Evolutionary conservation across 805 yeast genomes (phyloP).

Genomic region (Starmerella floricola): DNA sequence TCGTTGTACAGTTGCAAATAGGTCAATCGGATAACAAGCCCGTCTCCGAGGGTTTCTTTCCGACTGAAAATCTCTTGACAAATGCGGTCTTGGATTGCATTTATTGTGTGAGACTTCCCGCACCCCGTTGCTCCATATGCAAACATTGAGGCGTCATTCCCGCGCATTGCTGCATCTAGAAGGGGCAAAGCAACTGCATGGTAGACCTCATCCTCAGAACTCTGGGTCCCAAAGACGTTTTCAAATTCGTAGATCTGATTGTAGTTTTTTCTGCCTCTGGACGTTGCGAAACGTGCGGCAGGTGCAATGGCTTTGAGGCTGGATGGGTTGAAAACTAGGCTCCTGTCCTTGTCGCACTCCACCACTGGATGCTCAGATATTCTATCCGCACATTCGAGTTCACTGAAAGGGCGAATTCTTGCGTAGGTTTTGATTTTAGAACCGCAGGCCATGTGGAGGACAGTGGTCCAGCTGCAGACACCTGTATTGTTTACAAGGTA

Average conservation of each 20-base stretch:
- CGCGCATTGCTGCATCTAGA: slow-evolving; percentile 64
- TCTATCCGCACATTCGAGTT: background rate
- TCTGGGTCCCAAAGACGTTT: slow-evolving; percentile 52
- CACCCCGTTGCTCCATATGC: slow-evolving; percentile 97
- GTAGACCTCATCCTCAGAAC: slow-evolving; percentile 59
- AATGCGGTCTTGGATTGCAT: slow-evolving; percentile 68
- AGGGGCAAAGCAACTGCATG: slow-evolving; percentile 50
- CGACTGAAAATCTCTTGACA: slow-evolving; percentile 56
- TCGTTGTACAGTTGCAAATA: slow-evolving; percentile 89
- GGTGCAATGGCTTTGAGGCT: slow-evolving; percentile 24
- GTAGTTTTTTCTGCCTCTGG: slow-evolving; percentile 3
- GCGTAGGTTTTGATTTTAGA: slow-evolving; percentile 4
- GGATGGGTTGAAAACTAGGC: slow-evolving; percentile 80
- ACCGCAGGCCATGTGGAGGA: too few species aligned
- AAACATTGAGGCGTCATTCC: slow-evolving; percentile 81
- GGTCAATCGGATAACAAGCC: slow-evolving; percentile 8
- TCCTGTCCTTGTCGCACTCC: slow-evolving; percentile 69
- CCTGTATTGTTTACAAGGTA: background rate
- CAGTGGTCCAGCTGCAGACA: too few species aligned
- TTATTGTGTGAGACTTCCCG: slow-evolving; percentile 89
- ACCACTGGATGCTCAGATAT: slow-evolving; percentile 32
- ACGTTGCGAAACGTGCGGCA: slow-evolving; percentile 1
- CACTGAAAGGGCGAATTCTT: slow-evolving; percentile 11
- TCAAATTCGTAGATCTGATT: slow-evolving; percentile 55
- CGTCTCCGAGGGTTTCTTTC: background rate